A percentile compares a stretch with the other conserved stretches of the same genome.
These are phyloP conservation scores for Flaveria linearis DNA, from an alignment of 129 eudicot species.

Conservation along the genomic window DNA sequence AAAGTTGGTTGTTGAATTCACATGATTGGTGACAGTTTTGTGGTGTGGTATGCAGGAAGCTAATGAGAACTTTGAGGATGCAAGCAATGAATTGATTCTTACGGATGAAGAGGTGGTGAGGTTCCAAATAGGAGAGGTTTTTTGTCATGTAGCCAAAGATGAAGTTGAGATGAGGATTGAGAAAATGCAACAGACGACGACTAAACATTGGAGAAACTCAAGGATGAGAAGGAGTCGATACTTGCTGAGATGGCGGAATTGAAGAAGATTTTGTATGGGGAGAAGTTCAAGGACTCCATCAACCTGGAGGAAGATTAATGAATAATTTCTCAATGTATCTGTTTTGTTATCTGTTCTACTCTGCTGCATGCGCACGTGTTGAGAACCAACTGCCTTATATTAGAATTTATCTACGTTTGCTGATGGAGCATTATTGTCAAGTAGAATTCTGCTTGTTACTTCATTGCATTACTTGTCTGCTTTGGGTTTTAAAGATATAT, in stretches of 20 bases:
- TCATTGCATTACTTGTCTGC: background rate
- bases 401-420: background rate
- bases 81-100: conserved; percentile 85
- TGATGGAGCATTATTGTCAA: background rate
- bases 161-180: conserved; percentile 89
- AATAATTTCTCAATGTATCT: background rate
- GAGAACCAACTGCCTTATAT: background rate
- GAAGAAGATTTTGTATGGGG: conserved; percentile 83
- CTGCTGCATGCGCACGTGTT: background rate
- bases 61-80: conserved; percentile 85
- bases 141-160: conserved; percentile 83
- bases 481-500: background rate
- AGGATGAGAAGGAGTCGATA: conserved; percentile 68
- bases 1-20: conserved; percentile 14
- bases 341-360: background rate
- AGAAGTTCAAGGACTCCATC: conserved; percentile 93
- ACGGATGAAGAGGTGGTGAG: conserved; percentile 92
- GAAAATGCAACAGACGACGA: conserved; percentile 61
- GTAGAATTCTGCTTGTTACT: background rate
- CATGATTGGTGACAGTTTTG: background rate
- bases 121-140: conserved; percentile 96
- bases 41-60: conserved; percentile 55
- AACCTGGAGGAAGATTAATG: conserved; percentile 85
- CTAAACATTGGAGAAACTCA: conserved; percentile 71
- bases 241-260: conserved; percentile 83